These are phyloP conservation scores for Phaeosphaeriaceae sp. DNA, from an alignment of 2,329 filamentous ascomycete species.

Conservation along the genomic window DNA sequence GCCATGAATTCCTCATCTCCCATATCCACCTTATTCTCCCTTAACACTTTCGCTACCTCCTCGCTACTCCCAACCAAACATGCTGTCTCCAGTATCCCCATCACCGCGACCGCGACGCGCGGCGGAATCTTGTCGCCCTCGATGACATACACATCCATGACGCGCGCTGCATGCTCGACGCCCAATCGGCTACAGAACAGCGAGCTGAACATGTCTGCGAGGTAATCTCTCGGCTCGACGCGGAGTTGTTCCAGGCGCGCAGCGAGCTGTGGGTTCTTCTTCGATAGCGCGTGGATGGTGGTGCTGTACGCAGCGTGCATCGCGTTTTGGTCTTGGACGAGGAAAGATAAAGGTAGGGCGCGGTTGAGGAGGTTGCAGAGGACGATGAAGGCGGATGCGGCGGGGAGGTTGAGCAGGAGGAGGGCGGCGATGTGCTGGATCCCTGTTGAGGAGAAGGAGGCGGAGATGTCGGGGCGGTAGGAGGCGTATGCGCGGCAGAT, in stretches of 20 bases:
- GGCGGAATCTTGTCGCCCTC: constrained; percentile 78
- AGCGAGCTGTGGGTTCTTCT: constrained; percentile 70
- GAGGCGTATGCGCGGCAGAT: constrained; percentile 80
- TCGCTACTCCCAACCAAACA: constrained; percentile 44
- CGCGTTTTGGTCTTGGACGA: constrained; percentile 72
- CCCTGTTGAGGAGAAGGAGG: constrained; percentile 64
- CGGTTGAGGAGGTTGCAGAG: constrained; percentile 81
- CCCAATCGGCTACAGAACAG: constrained; percentile 68
- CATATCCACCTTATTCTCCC: constrained; percentile 21
- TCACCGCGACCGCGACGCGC: constrained; percentile 72
- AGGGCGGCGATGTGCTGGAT: constrained; percentile 78
- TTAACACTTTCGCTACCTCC: constrained; percentile 25
- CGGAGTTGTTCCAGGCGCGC: constrained; percentile 61
- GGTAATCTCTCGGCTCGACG: constrained; percentile 57
- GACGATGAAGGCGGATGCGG: constrained; percentile 71
- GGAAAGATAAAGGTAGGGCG: constrained; percentile 76
- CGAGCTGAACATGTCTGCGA: constrained; percentile 67
- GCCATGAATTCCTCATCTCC: constrained; percentile 42
- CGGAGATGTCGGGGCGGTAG: constrained; percentile 83
- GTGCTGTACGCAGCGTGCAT: constrained; percentile 73
- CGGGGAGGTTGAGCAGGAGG: constrained; percentile 73
- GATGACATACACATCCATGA: constrained; percentile 86
- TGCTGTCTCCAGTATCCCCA: constrained; percentile 60
- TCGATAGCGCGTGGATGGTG: constrained; percentile 69
- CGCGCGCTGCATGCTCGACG: constrained; percentile 72